A percentile compares a stretch with the other conserved stretches of the same genome.
Evolutionary conservation across 768 basidiomycete species (phyloP).

Genomic region (Myochromella boudieri): DNA sequence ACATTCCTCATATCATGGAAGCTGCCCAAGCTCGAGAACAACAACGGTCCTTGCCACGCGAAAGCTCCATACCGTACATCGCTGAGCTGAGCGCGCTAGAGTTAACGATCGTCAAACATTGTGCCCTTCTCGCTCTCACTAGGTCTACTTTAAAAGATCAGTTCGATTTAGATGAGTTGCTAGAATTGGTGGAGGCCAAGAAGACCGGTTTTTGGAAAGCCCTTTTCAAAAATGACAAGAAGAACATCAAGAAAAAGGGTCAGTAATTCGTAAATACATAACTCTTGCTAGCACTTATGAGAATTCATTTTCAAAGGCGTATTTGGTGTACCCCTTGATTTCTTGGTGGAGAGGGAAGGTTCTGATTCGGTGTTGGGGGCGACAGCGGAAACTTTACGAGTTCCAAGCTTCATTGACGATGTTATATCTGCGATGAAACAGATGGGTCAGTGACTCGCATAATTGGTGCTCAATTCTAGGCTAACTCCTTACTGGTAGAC

Average conservation of each 20-base stretch:
- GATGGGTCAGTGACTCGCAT: slow-evolving; percentile 72
- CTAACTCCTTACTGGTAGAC: slow-evolving; percentile 54
- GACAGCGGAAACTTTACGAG: slow-evolving; percentile 77
- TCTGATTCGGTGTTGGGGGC: slow-evolving; percentile 94
- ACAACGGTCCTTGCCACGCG: slow-evolving; percentile 76
- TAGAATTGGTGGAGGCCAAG: slow-evolving; percentile 90
- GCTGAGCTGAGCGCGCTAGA: slow-evolving; percentile 85
- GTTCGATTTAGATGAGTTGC: slow-evolving; percentile 88
- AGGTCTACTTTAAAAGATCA: slow-evolving; percentile 78
- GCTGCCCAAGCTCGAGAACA: slow-evolving; percentile 89
- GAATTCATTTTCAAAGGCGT: slow-evolving; percentile 56
- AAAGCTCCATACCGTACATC: slow-evolving; percentile 78
- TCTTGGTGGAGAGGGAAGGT: slow-evolving; percentile 91
- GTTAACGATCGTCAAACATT: slow-evolving; percentile 88
- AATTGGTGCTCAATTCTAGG: slow-evolving; percentile 8
- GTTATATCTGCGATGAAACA: slow-evolving; percentile 98
- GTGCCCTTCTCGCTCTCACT: slow-evolving; percentile 78
- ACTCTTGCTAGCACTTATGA: background rate
- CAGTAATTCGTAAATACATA: slow-evolving; percentile 14
- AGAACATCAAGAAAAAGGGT: slow-evolving; percentile 89
- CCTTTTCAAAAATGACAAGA: slow-evolving; percentile 92
- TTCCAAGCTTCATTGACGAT: slow-evolving; percentile 98
- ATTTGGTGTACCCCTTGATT: slow-evolving; percentile 90
- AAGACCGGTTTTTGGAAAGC: slow-evolving; percentile 97
- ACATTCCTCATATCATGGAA: slow-evolving; percentile 91